Evolutionary conservation across 2,329 filamentous ascomycete genomes (phyloP).

Genomic region (Colletotrichum somersetense): DNA sequence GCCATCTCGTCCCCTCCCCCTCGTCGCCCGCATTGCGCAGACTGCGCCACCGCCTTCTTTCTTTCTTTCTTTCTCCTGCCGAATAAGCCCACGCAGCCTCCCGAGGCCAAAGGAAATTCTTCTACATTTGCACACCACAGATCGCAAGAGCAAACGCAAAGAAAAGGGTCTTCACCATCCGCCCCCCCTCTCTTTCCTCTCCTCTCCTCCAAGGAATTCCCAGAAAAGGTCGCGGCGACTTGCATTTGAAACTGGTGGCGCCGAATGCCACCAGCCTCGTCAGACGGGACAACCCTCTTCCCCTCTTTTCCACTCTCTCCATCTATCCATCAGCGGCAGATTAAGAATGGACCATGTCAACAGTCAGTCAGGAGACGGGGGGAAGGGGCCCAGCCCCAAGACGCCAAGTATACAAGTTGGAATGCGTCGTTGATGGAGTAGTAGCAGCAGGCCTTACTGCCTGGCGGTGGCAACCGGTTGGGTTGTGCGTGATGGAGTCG

Average conservation of each 20-base stretch:
- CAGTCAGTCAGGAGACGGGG: background rate
- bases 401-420: background rate
- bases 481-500: background rate
- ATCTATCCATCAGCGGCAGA: too few relatives aligned
- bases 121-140: background rate
- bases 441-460: background rate
- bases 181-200: background rate
- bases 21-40: background rate
- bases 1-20: background rate
- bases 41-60: background rate
- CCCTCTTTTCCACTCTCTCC: too few relatives aligned
- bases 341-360: background rate
- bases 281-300: background rate
- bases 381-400: background rate
- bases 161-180: background rate
- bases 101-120: too few relatives aligned
- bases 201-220: background rate
- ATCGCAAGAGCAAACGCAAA: background rate
- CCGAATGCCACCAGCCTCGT: background rate
- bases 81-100: background rate
- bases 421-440: too few relatives aligned
- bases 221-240: constrained; percentile 16
- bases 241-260: constrained; percentile 34
- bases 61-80: background rate
- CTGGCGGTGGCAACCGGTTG: background rate